Evolutionary conservation across 139 green algal genomes (phyloP).

Genomic region (Volvox africanus): DNA sequence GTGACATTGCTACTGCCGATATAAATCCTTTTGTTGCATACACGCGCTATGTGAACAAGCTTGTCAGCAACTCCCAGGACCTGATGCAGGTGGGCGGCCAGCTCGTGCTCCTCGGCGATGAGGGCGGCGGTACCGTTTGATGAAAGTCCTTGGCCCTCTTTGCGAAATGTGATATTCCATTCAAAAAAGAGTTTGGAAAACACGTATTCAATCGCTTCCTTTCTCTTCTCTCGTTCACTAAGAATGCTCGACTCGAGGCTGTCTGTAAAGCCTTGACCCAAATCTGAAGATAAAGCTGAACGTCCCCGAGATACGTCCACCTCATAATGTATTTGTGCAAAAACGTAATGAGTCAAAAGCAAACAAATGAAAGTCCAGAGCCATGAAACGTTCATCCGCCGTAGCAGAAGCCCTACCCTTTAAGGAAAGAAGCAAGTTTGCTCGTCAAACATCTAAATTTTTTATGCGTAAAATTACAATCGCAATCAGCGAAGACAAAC

Average conservation of each 20-base stretch:
- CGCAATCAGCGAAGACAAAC: too few species aligned
- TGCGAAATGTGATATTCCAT: neutral
- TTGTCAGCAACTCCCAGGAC: neutral
- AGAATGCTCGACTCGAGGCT: neutral
- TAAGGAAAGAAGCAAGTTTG: too few species aligned
- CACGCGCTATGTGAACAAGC: neutral
- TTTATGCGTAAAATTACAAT: too few species aligned
- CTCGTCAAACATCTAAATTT: too few species aligned
- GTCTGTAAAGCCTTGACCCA: neutral
- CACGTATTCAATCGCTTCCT: too few species aligned
- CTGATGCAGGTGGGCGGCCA: neutral
- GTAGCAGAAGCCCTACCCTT: neutral
- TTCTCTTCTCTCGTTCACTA: neutral
- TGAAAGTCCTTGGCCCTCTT: neutral
- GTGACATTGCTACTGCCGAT: neutral
- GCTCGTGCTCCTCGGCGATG: conserved; percentile 2
- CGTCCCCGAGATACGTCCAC: neutral
- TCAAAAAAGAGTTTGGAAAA: too few species aligned
- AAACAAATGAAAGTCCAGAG: neutral
- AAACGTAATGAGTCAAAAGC: neutral
- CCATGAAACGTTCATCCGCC: neutral
- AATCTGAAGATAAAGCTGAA: neutral
- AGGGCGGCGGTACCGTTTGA: neutral
- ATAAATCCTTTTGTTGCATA: neutral
- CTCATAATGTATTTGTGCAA: neutral